Evolutionary conservation across 345 rosid species (phyloP).

Genomic region (Lepidium sativum): DNA sequence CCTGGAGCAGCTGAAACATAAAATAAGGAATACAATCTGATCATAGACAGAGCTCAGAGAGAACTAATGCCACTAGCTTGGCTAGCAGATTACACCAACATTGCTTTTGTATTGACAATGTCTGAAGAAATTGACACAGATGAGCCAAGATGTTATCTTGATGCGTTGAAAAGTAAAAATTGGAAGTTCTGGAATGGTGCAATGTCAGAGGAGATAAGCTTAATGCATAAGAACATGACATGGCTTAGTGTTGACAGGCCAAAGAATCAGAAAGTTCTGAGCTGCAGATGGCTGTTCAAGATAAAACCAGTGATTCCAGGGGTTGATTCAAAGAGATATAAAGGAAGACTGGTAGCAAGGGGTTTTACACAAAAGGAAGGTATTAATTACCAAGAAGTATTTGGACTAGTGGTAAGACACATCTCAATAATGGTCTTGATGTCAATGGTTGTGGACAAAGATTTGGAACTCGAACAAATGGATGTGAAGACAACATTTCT

Average conservation of each 20-base stretch:
- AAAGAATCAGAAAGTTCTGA: background rate
- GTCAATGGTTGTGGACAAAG: background rate
- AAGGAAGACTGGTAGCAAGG: background rate
- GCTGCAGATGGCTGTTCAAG: background rate
- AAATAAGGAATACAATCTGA: background rate
- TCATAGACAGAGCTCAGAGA: background rate
- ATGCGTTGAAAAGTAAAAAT: background rate
- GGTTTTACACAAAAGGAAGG: background rate
- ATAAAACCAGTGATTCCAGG: background rate
- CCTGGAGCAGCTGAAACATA: background rate
- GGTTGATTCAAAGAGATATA: background rate
- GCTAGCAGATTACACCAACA: background rate
- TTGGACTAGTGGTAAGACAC: background rate
- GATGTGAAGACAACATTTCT: background rate
- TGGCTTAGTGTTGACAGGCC: background rate
- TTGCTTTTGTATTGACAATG: background rate
- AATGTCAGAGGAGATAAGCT: background rate
- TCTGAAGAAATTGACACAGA: background rate
- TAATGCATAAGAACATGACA: background rate
- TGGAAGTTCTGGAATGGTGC: background rate
- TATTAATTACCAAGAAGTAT: background rate
- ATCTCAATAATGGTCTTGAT: background rate
- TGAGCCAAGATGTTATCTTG: background rate
- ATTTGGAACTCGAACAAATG: background rate
- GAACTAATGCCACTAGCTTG: rapidly evolving